These are phyloP conservation scores for Syzygium aqueum DNA, from an alignment of 345 rosid species.

Conservation along the genomic window DNA sequence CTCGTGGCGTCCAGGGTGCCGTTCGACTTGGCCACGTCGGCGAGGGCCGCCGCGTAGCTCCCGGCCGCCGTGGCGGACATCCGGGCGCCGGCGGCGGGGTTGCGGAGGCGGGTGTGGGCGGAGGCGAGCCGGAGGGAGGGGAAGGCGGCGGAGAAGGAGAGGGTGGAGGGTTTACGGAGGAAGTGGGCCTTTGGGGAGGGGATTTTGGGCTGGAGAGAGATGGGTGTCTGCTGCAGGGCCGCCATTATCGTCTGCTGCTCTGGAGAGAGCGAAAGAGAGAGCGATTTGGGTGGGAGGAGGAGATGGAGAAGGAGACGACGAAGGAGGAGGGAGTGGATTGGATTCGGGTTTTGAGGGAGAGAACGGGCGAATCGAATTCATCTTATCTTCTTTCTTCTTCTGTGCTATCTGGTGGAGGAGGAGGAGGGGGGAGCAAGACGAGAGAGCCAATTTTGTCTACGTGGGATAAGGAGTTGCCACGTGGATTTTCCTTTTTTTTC, in stretches of 20 bases:
- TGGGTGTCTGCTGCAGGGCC: slow-evolving; percentile 41
- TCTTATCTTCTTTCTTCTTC: neutral
- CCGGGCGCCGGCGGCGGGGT: slow-evolving; percentile 29
- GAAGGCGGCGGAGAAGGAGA: slow-evolving; percentile 35
- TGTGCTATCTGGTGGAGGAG: neutral
- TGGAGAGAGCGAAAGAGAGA: neutral
- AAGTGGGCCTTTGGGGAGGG: slow-evolving; percentile 23
- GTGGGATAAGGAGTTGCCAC: neutral
- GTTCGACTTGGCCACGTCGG: slow-evolving; percentile 62
- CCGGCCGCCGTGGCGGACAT: slow-evolving; percentile 52
- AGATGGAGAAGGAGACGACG: neutral
- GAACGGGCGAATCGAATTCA: neutral
- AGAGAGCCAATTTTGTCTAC: neutral
- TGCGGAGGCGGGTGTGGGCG: slow-evolving; percentile 12
- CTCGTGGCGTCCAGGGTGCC: slow-evolving; percentile 52
- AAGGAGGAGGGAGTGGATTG: neutral
- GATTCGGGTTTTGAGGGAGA: neutral
- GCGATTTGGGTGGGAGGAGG: neutral
- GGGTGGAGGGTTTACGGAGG: slow-evolving; percentile 29
- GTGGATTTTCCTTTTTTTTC: neutral
- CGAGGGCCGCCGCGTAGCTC: slow-evolving; percentile 76
- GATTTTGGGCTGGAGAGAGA: slow-evolving; percentile 48
- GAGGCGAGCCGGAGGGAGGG: slow-evolving; percentile 23
- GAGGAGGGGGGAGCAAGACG: neutral
- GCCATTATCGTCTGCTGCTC: slow-evolving; percentile 32